These are phyloP conservation scores for Pinus tabuliformis DNA, from an alignment of 75 land plant species.

Conservation along the genomic window DNA sequence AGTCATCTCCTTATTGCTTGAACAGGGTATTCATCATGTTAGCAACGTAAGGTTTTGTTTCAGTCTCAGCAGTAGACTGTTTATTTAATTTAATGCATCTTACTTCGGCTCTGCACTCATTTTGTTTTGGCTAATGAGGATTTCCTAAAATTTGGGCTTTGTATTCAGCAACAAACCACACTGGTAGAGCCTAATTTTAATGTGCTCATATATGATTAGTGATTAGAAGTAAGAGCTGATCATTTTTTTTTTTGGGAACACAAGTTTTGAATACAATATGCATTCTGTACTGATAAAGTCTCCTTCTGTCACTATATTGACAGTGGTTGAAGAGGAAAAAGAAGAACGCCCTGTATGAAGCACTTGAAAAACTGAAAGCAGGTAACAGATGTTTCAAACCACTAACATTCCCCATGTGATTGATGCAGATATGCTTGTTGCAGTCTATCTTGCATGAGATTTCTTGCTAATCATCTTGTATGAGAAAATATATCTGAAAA, in stretches of 20 bases:
- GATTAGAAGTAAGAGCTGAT: too few relatives aligned
- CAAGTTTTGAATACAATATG: neutral
- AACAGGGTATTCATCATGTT: neutral
- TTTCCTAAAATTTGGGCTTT: neutral
- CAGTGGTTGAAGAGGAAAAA: neutral
- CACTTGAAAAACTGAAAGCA: constrained; percentile 2
- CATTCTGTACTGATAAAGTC: too few relatives aligned
- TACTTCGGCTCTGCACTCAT: neutral
- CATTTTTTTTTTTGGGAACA: too few relatives aligned
- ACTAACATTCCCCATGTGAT: neutral
- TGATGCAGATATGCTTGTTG: neutral
- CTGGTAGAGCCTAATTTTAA: neutral
- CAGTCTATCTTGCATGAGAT: too few relatives aligned
- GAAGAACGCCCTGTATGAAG: neutral
- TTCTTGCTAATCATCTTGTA: too few relatives aligned
- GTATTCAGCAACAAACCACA: neutral
- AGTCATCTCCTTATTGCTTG: neutral
- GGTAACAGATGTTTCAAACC: neutral
- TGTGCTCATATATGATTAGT: too few relatives aligned
- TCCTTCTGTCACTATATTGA: too few relatives aligned
- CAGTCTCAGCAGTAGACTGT: neutral
- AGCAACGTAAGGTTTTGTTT: too few relatives aligned
- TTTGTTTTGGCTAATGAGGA: neutral
- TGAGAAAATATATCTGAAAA: too few relatives aligned
- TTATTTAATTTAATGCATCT: neutral